phyloP scores from a whole-genome alignment of 108 stramenopile genomes.

The Pseudonitzschia pungens region DNA sequence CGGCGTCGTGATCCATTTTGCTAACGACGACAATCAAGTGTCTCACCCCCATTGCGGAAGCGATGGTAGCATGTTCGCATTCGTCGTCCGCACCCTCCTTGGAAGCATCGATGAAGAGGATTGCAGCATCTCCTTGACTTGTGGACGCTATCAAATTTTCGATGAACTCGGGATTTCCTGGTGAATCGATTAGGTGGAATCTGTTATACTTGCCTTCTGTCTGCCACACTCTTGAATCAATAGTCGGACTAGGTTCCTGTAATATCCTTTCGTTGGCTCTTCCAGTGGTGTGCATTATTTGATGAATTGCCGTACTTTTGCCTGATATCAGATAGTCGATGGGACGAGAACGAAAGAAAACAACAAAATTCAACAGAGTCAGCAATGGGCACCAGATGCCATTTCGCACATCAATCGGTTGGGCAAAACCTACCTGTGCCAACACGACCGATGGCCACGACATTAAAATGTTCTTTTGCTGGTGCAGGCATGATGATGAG shows the following conservation, averaged over 20 bases:
- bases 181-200: constrained; percentile 97
- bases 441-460: too few relatives aligned
- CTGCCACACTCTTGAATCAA: too few relatives aligned
- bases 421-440: background rate
- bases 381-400: background rate
- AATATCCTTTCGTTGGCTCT: constrained; percentile 84
- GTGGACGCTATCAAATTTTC: constrained; percentile 97
- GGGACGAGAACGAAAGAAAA: too few relatives aligned
- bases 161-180: constrained; percentile 88
- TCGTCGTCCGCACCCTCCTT: constrained; percentile 88
- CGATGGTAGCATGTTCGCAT: constrained; percentile 91
- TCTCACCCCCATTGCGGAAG: constrained; percentile 94
- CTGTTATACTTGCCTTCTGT: constrained; percentile 85
- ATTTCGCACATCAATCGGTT: background rate
- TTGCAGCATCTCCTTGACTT: constrained; percentile 92
- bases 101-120: constrained; percentile 85
- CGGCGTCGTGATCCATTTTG: constrained; percentile 95
- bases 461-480: too few relatives aligned
- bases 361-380: too few relatives aligned
- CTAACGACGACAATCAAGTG: constrained; percentile 96
- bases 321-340: constrained; percentile 70
- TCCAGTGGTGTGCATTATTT: constrained; percentile 89
- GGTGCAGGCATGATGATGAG: too few relatives aligned
- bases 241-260: too few relatives aligned
- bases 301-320: constrained; percentile 96